Evolutionary conservation across 1,139 yeast genomes (phyloP).

Genomic region (Blastobotrys capitulatus): DNA sequence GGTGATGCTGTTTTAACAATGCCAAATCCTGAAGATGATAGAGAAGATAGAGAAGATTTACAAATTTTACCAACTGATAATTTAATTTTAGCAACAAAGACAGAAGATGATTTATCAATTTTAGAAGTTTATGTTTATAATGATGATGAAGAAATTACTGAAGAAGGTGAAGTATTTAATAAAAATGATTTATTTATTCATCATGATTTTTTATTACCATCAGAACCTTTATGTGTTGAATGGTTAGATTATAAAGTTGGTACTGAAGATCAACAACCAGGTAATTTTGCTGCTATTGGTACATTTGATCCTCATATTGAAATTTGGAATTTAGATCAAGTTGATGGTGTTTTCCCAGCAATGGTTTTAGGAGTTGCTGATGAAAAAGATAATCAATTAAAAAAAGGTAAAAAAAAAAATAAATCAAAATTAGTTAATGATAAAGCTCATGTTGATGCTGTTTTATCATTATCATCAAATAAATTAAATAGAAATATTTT

Average conservation of each 20-base stretch:
- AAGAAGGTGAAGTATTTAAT: constrained; percentile 53
- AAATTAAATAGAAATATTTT: constrained; percentile 74
- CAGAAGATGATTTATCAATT: constrained; percentile 92
- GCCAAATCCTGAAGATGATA: constrained; percentile 51
- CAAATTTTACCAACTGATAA: constrained; percentile 90
- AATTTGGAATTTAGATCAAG: constrained; percentile 89
- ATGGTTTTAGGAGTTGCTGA: constrained; percentile 68
- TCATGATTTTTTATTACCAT: constrained; percentile 94
- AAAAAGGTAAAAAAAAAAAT: constrained; percentile 48
- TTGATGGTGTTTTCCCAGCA: constrained; percentile 94
- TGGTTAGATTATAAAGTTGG: constrained; percentile 70
- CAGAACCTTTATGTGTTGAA: constrained; percentile 94
- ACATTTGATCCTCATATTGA: constrained; percentile 97
- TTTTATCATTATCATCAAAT: constrained; percentile 81
- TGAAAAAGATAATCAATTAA: constrained; percentile 31
- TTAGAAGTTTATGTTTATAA: constrained; percentile 92
- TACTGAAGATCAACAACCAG: constrained; percentile 44
- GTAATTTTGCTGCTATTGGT: constrained; percentile 93
- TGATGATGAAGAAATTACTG: constrained; percentile 53
- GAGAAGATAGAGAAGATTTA: constrained; percentile 72
- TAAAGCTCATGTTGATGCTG: constrained; percentile 91
- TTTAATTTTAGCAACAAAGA: constrained; percentile 82
- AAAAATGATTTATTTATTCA: constrained; percentile 78
- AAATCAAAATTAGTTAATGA: constrained; percentile 50
- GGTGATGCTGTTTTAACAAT: constrained; percentile 73